phyloP scores from a whole-genome alignment of 768 basidiomycete species.

The Russula olivacea region DNA sequence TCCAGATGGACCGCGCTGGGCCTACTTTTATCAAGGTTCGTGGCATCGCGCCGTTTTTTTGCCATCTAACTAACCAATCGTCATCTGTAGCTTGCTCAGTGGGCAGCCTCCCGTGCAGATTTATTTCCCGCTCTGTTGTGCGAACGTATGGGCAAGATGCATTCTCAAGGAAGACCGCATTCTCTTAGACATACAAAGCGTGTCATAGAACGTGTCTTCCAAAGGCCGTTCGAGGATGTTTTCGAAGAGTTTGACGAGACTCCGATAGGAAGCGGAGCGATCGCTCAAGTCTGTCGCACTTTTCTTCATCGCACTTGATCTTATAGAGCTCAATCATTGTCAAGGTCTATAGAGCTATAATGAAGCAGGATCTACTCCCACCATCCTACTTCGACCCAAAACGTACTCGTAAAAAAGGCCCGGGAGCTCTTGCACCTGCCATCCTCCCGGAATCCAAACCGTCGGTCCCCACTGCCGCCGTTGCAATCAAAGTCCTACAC shows the following conservation, averaged over 20 bases:
- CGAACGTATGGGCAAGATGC: constrained; percentile 74
- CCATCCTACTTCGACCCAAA: constrained; percentile 78
- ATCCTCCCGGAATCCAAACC: constrained; percentile 51
- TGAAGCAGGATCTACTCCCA: constrained; percentile 80
- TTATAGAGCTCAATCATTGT: neutral
- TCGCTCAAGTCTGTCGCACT: constrained; percentile 63
- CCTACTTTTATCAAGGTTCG: constrained; percentile 94
- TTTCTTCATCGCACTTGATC: neutral
- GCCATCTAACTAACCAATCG: neutral
- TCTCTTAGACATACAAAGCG: constrained; percentile 69
- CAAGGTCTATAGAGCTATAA: constrained; percentile 83
- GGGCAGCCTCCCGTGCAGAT: constrained; percentile 95
- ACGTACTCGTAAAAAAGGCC: constrained; percentile 43
- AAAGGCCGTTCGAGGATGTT: constrained; percentile 75
- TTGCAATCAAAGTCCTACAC: constrained; percentile 95
- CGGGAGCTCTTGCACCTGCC: constrained; percentile 48
- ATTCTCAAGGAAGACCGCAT: constrained; percentile 84
- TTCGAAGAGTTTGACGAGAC: constrained; percentile 83
- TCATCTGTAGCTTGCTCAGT: constrained; percentile 79
- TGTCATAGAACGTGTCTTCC: constrained; percentile 81
- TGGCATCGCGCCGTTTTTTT: constrained; percentile 1
- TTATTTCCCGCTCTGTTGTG: constrained; percentile 87
- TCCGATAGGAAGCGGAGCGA: constrained; percentile 98
- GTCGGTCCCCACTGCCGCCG: constrained; percentile 73
- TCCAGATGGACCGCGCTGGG: constrained; percentile 89